These are phyloP conservation scores for Pyrenophora tritici-repentis DNA, from an alignment of 2,329 filamentous ascomycete genomes.

Conservation along the genomic window DNA sequence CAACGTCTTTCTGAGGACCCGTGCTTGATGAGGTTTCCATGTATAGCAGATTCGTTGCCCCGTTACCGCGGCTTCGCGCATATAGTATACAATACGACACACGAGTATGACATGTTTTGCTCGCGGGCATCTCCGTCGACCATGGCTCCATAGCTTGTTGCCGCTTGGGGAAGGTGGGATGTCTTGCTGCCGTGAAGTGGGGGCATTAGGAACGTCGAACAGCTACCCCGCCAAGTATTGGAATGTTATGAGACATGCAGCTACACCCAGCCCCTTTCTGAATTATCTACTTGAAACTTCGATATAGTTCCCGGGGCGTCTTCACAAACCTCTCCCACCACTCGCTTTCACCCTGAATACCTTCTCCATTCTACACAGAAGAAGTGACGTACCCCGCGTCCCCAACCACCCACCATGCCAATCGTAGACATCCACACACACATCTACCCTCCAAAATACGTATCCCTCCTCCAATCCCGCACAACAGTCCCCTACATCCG, in stretches of 20 bases:
- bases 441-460: conserved; percentile 65
- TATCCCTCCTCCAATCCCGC: conserved; percentile 61
- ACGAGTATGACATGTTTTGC: conserved; percentile 2
- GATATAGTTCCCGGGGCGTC: no score
- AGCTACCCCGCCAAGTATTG: conserved; percentile 28
- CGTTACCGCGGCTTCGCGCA: neutral
- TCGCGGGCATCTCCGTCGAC: conserved; percentile 22
- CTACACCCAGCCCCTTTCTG: neutral
- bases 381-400: conserved; percentile 6
- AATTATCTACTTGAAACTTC: neutral
- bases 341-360: no score
- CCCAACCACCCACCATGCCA: conserved; percentile 37
- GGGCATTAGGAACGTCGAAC: conserved; percentile 27
- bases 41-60: no score
- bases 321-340: no score
- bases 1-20: conserved; percentile 45
- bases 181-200: conserved; percentile 27
- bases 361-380: no score
- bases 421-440: conserved; percentile 67
- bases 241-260: conserved; percentile 13
- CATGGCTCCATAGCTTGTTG: conserved; percentile 20
- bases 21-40: conserved; percentile 11
- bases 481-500: conserved; percentile 72
- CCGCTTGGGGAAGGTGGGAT: conserved; percentile 42
- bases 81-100: neutral